Base-by-base conservation (phyloP, 1,284 basidiomycete genomes). In the Boletus albobrunnescens region DNA sequence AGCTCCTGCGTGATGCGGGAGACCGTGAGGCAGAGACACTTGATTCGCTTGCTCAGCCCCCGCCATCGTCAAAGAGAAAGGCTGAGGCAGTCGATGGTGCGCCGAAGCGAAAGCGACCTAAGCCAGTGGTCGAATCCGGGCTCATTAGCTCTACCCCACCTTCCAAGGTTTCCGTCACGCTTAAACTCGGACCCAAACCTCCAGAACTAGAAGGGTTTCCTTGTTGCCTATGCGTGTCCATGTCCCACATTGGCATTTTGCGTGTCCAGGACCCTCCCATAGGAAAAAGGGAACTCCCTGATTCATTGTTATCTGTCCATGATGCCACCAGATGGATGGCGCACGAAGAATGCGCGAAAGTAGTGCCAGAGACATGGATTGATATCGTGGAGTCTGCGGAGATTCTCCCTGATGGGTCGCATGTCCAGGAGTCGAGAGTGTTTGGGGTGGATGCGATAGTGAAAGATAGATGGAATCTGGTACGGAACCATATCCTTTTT, bases 381-480 rank as follows among this genome's bases (percentile, higher is more conserved):
- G 89, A 91, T 56, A 79, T 82, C 36, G 59, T 81, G 2, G 77
- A 80, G 17, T 65, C 72, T 12, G 66, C 39, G 17, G 47, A 54
- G 5, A 49, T 51, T 22, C 49, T 50, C 36, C 53, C 50, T 1
- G 64, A 71, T 46, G 71, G 70, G 0, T 60, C 64, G 39, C 68
- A 67, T 13, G 56, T 46, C 44, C 76, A 61, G 56, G 79, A 81
- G 60, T 74, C 72, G 49, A 73, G 82, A 30, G 82, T 94, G 3
- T 84, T 85, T 58, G 91, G 91, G 4, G 84, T 91, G 23, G 87
- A 91, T 59, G 81, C 76, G 4, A 90, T 96, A 52, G 86, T 87
- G 19, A 91, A 84, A 62, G 94, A 89, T 61, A 74, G 94, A 24
- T 97, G 94, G 94, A 85, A 84, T 59, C 63, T 96, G 68, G 93